phyloP scores from a whole-genome alignment of 2,329 filamentous ascomycete genomes.

The Scytalidium lignicola region DNA sequence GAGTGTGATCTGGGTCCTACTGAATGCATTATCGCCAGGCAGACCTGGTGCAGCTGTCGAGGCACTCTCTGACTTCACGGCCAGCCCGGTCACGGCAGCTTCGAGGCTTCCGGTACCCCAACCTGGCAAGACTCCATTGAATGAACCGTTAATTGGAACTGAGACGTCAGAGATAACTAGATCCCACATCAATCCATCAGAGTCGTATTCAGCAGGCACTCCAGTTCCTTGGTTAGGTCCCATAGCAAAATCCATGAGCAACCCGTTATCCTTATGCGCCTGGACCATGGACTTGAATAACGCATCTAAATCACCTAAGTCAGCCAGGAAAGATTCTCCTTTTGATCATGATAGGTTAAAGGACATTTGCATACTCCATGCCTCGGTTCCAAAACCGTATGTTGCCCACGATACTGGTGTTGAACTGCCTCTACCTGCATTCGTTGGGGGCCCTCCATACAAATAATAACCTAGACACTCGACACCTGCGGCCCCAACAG shows the following conservation, averaged over 20 bases:
- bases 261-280: slow-evolving; percentile 21
- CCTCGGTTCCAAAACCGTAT: slow-evolving; percentile 36
- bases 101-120: slow-evolving; percentile 29
- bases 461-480: slow-evolving; percentile 7
- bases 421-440: too few relatives aligned
- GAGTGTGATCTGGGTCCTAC: neutral
- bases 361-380: slow-evolving; percentile 10
- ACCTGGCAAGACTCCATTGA: slow-evolving; percentile 30
- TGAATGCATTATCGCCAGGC: neutral
- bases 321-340: too few relatives aligned
- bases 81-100: neutral
- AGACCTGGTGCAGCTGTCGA: neutral
- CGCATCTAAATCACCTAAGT: slow-evolving; percentile 4
- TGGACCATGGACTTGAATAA: slow-evolving; percentile 19
- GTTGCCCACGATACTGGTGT: slow-evolving; percentile 6
- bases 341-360: too few relatives aligned
- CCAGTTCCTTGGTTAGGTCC: slow-evolving; percentile 44
- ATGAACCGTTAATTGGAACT: slow-evolving; percentile 24
- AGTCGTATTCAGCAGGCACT: slow-evolving; percentile 31
- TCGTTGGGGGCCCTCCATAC: slow-evolving; percentile 1
- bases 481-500: slow-evolving; percentile 9
- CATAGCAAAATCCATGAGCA: slow-evolving; percentile 40
- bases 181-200: slow-evolving; percentile 31
- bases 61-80: neutral
- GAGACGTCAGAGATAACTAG: slow-evolving; percentile 25